Conservation (phyloP, 306 rosid species). For the Lithocarpus polystachyus region DNA sequence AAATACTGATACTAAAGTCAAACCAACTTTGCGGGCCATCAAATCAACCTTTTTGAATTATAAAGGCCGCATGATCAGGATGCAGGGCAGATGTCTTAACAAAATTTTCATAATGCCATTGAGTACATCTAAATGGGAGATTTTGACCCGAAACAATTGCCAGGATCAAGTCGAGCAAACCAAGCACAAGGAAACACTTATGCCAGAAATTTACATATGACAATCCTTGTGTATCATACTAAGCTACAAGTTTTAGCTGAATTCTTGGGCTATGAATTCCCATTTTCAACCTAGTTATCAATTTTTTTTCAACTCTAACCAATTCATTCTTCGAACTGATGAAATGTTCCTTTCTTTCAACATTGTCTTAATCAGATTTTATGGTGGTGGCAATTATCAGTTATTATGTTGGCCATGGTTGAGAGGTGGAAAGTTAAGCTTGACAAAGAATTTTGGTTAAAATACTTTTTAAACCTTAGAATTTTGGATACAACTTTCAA, state of each 20-base stretch:
- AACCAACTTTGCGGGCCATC: neutral
- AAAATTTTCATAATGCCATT: neutral
- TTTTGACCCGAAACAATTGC: neutral
- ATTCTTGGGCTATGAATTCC: neutral
- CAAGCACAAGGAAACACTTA: neutral
- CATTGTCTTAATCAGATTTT: neutral
- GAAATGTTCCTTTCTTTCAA: neutral
- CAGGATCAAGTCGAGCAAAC: neutral
- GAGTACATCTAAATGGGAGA: neutral
- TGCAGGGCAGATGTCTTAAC: neutral
- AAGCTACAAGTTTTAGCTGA: conserved; percentile 1
- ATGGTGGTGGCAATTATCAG: neutral
- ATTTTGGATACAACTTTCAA: too few species aligned
- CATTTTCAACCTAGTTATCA: neutral
- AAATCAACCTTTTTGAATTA: neutral
- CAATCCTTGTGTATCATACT: neutral
- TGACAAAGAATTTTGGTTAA: neutral
- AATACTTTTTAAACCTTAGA: too few species aligned
- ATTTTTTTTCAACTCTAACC: neutral
- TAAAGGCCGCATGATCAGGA: neutral
- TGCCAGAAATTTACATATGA: neutral
- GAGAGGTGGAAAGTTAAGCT: neutral
- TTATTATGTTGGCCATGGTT: neutral
- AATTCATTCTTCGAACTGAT: neutral
- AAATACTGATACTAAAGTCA: neutral